Base-by-base conservation (phyloP, 768 basidiomycete genomes). In the Chalciporus sphaerocephalus region DNA sequence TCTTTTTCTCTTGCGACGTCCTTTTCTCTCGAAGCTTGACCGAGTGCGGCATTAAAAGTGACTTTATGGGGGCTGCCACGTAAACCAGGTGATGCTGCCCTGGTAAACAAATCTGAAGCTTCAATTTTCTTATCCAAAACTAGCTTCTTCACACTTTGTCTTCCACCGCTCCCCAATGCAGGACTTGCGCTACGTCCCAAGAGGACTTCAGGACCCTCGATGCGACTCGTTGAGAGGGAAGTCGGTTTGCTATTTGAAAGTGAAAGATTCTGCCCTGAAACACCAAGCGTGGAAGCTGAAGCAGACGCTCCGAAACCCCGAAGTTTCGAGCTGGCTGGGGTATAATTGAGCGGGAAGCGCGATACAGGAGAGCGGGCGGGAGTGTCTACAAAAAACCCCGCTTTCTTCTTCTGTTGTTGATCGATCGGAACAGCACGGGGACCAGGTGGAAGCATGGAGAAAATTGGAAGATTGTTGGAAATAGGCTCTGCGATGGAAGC, bases 131-230 rank as follows among this genome's bases (percentile, higher is more conserved):
- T 92, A 59, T 92, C 87, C 50, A 96, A 62, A 28, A 92, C 83
- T 47, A 97, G 76, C 61, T 95, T 95, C 73, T 97, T 97, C 47
- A 95, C 90, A 60, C 91, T 95, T 47, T 85, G 80, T 44, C 84
- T 74, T 47, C 68, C 73, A 34, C 80, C 87, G 55, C 78, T 85
- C 6, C 87, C 87, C 39, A 89, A 64, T 4, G 80, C 72, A 1
- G 84, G 81, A 51, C 79, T 83, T 9, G 76, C 69, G 44, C 78
- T 79, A 8, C 66, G 62, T 35, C 73, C 75, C 46, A 85, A 48
- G 55, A 88, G 80, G 0, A 74, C 70, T 49, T 92, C 88, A 4
- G 86, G 74, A 36, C n/a, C 46, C 40, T 83, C 76, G 18, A 69
- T 62, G 50, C 71, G 72, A 54, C 69, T 80, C 27, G 85, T 57